Conservation (phyloP, 2,329 filamentous ascomycete species). For the Coniochaeta sp. region DNA sequence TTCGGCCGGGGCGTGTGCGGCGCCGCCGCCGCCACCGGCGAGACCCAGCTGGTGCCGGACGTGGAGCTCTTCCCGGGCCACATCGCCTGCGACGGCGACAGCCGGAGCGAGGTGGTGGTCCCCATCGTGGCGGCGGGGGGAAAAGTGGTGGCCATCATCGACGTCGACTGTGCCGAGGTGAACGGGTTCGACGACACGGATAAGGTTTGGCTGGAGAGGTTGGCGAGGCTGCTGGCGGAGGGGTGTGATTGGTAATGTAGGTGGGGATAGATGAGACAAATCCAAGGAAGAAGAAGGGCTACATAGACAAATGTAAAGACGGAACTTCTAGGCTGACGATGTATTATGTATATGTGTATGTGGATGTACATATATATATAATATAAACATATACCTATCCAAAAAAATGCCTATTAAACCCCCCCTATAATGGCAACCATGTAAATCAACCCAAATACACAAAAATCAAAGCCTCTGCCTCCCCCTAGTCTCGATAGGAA, state of each 20-base stretch:
- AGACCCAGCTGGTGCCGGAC: conserved; percentile 61
- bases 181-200: conserved; percentile 66
- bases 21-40: conserved; percentile 49
- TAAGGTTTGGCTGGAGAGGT: conserved; percentile 53
- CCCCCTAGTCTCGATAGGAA: conserved; percentile 57
- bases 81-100: conserved; percentile 73
- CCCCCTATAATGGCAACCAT: neutral
- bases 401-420: neutral
- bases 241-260: conserved; percentile 57
- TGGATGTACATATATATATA: too few relatives aligned
- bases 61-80: conserved; percentile 71
- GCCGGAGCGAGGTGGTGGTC: conserved; percentile 74
- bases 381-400: too few relatives aligned
- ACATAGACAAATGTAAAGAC: neutral
- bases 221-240: conserved; percentile 51
- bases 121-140: conserved; percentile 45
- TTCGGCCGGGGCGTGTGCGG: conserved; percentile 73
- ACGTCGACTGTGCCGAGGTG: conserved; percentile 65
- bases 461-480: conserved; percentile 43
- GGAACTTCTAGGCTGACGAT: neutral
- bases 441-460: too few relatives aligned
- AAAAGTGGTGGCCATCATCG: conserved; percentile 55
- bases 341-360: too few relatives aligned
- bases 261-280: neutral
- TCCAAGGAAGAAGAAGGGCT: neutral